Base-by-base conservation (phyloP, 768 basidiomycete genomes). In the Leccinum pellstonianum region DNA sequence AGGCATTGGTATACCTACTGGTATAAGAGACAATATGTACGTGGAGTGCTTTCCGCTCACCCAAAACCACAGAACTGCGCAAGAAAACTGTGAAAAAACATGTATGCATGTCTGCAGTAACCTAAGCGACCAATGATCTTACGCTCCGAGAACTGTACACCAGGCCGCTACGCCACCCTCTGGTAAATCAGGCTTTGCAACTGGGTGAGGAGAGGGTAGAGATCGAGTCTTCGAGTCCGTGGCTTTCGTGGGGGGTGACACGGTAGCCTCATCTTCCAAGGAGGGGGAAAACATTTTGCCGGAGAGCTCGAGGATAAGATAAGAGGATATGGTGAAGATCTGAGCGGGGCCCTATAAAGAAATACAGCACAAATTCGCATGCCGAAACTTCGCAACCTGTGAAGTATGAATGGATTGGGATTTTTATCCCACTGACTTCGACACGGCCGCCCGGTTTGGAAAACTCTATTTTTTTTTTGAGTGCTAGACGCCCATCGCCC, bases 81-180 rank as follows among this genome's bases (percentile, higher is more conserved):
- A 47, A 72, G 60, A 46, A 73, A 73, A 12, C 71, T 73, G 15
- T n/a, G 5, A 29, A 6, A 38, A 55, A 8, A 11, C 17, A 4
- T 46, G 15, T 15, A 46, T 6, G 15, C 12, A 2, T 14, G 33
- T 53, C 10, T 14, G 14, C 19, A 23, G 12, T 14, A 37, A 58
- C 1, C 0, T 10, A 10, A 25, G 8, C 1, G 5, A 49, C 4
- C 12, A 10, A 23, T 49, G 15, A 58, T 49, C 67, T 63, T 63
- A 73, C 69, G 55, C 61, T 62, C 71, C 70, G 1, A 64, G 52
- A 6, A 66, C 70, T 2, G 71, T 64, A 46, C 69, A 72, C 69
- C 67, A 68, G 10, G 65, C 70, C 8, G 29, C 67, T 15, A 60
- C 14, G 29, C 72, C 66, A 3, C 62, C 61, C 5, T 66, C 67